Evolutionary conservation across 2,329 filamentous ascomycete species (phyloP), one percentile per base, ranked within the genome.

Genomic region (Chaetomiaceae sp.): DNA sequence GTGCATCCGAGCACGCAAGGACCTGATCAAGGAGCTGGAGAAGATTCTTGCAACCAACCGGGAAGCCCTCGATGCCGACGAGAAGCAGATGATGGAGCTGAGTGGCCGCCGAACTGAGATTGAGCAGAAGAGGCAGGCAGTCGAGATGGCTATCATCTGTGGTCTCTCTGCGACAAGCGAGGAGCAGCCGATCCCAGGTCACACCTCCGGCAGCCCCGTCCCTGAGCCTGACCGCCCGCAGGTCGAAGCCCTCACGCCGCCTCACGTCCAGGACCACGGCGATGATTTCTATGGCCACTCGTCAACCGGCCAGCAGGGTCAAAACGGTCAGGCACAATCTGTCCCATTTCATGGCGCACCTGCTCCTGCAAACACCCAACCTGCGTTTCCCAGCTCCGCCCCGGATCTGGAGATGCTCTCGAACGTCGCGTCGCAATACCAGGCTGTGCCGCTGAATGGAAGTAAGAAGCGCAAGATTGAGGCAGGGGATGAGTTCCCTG

Each of bases 141-240:
- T 99, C 7, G 94, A 99, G 69, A 83, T 92, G 60, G 86, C 83
- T 45, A 97, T 99, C 61, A 90, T 99, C 80, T 83, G 87, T 47
- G 89, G 89, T 8, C 79, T 96, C 20, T 83, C 84, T 14, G 80
- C 82, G 1, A 79, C 84, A 8, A 75, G 75, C 49, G 77, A 81
- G 53, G 72, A 75, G 19, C 71, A 74, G 43, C 70, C 71, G 8
- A 75, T 81, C 9, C 72, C 76, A 3, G 74, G 76, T 8, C 69
- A 75, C 45, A 70, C 69, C n/a, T 56, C 57, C 11, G 71, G 70
- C 34, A 78, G 71, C 57, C 74, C 75, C 3, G 69, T 70, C 14
- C 69, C 77, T 23, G 87, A 89, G 59, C 82, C 82, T 12, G 83
- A 84, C 56, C 84, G 89, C 31, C 91, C 92, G 1, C 84, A 91